These are phyloP conservation scores for Penicillium sp. DNA, from an alignment of 2,329 filamentous ascomycete genomes.

Conservation along the genomic window DNA sequence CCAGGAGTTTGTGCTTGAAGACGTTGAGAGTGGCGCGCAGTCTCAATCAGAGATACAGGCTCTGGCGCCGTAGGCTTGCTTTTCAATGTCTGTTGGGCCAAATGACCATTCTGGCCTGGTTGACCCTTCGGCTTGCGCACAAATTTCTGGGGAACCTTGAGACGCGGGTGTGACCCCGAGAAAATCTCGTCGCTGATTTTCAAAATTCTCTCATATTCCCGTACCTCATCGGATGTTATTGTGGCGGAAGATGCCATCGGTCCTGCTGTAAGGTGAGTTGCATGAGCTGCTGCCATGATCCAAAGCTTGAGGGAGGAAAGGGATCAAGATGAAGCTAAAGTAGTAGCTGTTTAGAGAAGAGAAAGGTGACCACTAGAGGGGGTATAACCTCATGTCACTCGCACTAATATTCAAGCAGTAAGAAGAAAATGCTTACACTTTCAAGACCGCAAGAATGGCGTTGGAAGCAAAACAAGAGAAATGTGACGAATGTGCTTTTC, in stretches of 20 bases:
- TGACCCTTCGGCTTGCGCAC: constrained; percentile 42
- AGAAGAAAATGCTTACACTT: background rate
- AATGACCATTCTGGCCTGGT: constrained; percentile 34
- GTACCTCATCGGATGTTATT: constrained; percentile 55
- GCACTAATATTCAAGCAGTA: background rate
- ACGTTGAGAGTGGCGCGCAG: constrained; percentile 17
- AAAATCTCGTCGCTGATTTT: constrained; percentile 77
- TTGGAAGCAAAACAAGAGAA: constrained; percentile 8
- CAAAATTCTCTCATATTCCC: constrained; percentile 77
- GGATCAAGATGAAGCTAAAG: constrained; percentile 7
- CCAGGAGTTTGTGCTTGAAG: constrained; percentile 17
- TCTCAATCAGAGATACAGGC: constrained; percentile 9
- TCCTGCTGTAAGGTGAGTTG: constrained; percentile 34
- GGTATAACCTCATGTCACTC: constrained; percentile 1
- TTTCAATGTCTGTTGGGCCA: constrained; percentile 31
- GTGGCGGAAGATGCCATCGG: constrained; percentile 27
- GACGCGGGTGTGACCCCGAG: constrained; percentile 64
- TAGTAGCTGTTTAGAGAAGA: background rate
- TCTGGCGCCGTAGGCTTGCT: constrained; percentile 1
- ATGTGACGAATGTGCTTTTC: constrained; percentile 10
- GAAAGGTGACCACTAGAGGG: background rate
- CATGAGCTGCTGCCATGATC: constrained; percentile 33
- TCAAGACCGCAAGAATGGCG: background rate
- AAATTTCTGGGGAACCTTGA: constrained; percentile 58
- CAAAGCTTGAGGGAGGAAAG: constrained; percentile 8